Base-by-base conservation (phyloP, 495 filamentous ascomycete species). In the Clavariopsis aquatica region DNA sequence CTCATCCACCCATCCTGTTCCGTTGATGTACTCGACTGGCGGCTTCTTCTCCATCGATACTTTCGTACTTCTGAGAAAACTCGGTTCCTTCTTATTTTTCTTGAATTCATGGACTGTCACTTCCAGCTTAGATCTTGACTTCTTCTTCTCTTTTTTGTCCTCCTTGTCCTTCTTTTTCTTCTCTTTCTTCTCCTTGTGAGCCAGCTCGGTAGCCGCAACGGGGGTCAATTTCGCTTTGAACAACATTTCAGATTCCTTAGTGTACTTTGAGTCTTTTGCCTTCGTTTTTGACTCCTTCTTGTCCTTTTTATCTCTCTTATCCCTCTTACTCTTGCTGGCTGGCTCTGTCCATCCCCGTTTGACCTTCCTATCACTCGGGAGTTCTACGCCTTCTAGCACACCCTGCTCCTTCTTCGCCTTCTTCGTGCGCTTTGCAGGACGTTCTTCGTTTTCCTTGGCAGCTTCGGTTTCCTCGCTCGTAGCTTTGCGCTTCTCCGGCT, bases 311-410 rank as follows among this genome's bases (percentile, higher is more conserved):
- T 78, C 79, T 36, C 70, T 72, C 45, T 74, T 74, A 27, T 67
- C 68, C 15, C 56, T 61, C 56, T 68, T 65, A 15, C 82, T 81
- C 68, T 83, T 81, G 34, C 79, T 73, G 28, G 71, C 53, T 4
- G 87, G 80, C 41, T 88, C 87, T 9, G 89, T 93, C 94, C 94
- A 98, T 15, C 93, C 94, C 61, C 94, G 79, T 78, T 93, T 95
- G 47, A 98, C 87, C 69, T 87, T 87, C 38, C 94, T 81, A 27
- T 81, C 86, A 6, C 87, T 79, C 10, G 88, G 83, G 22, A 98
- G 76, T 67, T 92, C 86, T 41, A 88, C 76, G 2, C 91, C 94
- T 12, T 82, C 79, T 0, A 96, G 63, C 1, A 88, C 81, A 28
- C 84, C 82, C 22, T 84, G 78, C 38, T 84, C 84, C 13, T 79